Conservation (phyloP, 2,329 filamentous ascomycete species). For the Fusarium paranaense region DNA sequence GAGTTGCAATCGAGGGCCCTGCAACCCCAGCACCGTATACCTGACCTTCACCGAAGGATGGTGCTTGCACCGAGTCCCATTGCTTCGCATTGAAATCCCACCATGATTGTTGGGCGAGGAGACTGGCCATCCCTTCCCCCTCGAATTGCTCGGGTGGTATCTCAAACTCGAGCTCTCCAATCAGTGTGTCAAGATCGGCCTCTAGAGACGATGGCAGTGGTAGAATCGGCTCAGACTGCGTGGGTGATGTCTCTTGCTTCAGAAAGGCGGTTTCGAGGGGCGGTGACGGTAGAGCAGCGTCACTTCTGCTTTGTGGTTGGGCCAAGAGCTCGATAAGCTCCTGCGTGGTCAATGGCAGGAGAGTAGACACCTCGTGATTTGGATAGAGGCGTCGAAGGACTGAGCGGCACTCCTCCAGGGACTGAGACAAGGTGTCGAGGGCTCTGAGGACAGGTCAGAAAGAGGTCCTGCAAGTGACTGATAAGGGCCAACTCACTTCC, state of each 20-base stretch:
- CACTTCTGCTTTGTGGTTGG: constrained; percentile 55
- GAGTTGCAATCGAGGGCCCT: constrained; percentile 19
- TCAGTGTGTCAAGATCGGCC: constrained; percentile 36
- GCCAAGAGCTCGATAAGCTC: constrained; percentile 70
- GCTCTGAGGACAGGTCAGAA: constrained; percentile 54
- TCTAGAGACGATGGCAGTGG: constrained; percentile 37
- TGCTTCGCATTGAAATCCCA: constrained; percentile 31
- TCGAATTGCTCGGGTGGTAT: constrained; percentile 30
- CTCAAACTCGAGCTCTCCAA: constrained; percentile 36
- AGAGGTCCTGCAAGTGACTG: constrained; percentile 18
- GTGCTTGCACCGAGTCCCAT: constrained; percentile 30
- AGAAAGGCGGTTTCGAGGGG: constrained; percentile 63
- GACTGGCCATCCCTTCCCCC: constrained; percentile 14
- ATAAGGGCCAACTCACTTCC: constrained; percentile 68
- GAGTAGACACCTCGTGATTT: constrained; percentile 62
- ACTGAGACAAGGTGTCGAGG: constrained; percentile 72
- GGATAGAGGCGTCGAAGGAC: constrained; percentile 66
- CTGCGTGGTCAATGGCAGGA: constrained; percentile 66
- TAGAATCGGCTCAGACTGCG: constrained; percentile 27
- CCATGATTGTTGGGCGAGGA: constrained; percentile 29
- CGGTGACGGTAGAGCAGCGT: constrained; percentile 62
- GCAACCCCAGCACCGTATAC: constrained; percentile 16
- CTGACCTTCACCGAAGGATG: constrained; percentile 22
- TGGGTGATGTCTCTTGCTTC: constrained; percentile 59
- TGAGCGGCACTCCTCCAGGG: constrained; percentile 70